Evolutionary conservation across 2,329 filamentous ascomycete genomes (phyloP).

Genomic region (Trichoderma citrinoviride): DNA sequence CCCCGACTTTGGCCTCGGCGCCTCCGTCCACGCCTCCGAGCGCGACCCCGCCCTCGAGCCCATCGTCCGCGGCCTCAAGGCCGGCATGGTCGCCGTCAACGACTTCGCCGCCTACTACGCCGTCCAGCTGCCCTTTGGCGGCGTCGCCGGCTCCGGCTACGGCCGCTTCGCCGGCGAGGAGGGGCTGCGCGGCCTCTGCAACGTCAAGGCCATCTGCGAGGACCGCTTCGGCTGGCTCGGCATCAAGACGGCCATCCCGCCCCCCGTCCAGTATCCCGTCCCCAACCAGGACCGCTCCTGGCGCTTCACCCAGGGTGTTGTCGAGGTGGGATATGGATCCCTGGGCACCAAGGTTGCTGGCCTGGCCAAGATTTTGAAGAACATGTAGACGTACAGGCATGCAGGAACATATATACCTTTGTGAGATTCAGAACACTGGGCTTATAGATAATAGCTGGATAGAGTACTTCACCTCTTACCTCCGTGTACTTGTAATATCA

Average conservation of each 20-base stretch:
- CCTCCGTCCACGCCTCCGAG: slow-evolving; percentile 78
- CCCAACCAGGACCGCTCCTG: slow-evolving; percentile 60
- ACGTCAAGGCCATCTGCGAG: slow-evolving; percentile 79
- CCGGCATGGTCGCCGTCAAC: slow-evolving; percentile 92
- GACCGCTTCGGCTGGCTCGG: slow-evolving; percentile 65
- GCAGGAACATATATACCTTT: too few species aligned
- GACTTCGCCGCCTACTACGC: slow-evolving; percentile 94
- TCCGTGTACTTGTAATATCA: too few species aligned
- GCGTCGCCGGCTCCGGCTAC: slow-evolving; percentile 84
- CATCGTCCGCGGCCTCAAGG: slow-evolving; percentile 67
- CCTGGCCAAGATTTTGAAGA: slow-evolving; percentile 43
- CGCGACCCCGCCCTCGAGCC: slow-evolving; percentile 56
- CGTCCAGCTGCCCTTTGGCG: slow-evolving; percentile 91
- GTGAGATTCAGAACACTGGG: too few species aligned
- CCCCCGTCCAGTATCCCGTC: slow-evolving; percentile 79
- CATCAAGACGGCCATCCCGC: slow-evolving; percentile 74
- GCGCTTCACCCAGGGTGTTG: slow-evolving; percentile 60
- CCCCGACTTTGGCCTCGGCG: slow-evolving; percentile 80
- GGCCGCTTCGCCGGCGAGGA: slow-evolving; percentile 91
- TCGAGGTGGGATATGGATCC: slow-evolving; percentile 59
- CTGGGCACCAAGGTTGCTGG: slow-evolving; percentile 40
- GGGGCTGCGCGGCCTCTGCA: slow-evolving; percentile 79
- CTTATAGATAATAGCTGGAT: too few species aligned
- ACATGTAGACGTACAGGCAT: slow-evolving; percentile 34
- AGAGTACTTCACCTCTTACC: too few species aligned